Percentiles rank a stretch among this genome's conserved stretches.
Evolutionary conservation across 345 rosid species (phyloP).

Genomic region (Gossypium arboreum): DNA sequence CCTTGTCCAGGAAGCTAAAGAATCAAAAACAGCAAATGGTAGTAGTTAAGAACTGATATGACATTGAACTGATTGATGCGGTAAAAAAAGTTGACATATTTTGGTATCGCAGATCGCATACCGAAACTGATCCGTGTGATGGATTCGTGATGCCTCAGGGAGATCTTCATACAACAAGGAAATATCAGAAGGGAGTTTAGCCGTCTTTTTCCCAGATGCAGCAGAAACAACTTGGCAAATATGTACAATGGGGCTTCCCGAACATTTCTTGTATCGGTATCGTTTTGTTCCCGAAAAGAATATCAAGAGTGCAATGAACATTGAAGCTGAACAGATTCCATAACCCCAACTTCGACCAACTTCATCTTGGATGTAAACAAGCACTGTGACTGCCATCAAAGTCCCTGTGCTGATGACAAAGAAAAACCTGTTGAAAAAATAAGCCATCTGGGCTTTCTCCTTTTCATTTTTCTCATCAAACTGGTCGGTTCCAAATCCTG

Average conservation of each 20-base stretch:
- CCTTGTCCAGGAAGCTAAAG: conserved; percentile 57
- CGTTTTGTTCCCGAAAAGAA: conserved; percentile 42
- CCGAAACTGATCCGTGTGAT: conserved; percentile 45
- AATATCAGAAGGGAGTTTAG: conserved; percentile 30
- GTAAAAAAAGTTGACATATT: not conserved
- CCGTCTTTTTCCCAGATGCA: conserved; percentile 37
- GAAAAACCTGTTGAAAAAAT: conserved; percentile 62
- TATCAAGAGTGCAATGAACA: conserved; percentile 40
- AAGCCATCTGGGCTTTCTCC: conserved; percentile 57
- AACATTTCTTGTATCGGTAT: conserved; percentile 52
- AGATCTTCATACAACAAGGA: conserved; percentile 38
- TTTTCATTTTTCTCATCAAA: conserved; percentile 56
- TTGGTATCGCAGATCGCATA: conserved; percentile 14
- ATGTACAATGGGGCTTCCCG: conserved; percentile 58
- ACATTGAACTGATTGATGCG: not conserved
- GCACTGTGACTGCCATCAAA: conserved; percentile 56
- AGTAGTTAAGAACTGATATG: not conserved
- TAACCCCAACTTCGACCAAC: conserved; percentile 56
- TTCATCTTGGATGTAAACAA: conserved; percentile 62
- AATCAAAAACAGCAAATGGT: not conserved
- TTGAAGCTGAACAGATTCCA: conserved; percentile 50
- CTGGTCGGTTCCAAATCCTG: conserved; percentile 66
- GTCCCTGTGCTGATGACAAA: conserved; percentile 56
- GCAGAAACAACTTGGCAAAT: conserved; percentile 51
- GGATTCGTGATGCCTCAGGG: conserved; percentile 38